Evolutionary conservation across 345 rosid genomes (phyloP).

Genomic region (Populus simonii): DNA sequence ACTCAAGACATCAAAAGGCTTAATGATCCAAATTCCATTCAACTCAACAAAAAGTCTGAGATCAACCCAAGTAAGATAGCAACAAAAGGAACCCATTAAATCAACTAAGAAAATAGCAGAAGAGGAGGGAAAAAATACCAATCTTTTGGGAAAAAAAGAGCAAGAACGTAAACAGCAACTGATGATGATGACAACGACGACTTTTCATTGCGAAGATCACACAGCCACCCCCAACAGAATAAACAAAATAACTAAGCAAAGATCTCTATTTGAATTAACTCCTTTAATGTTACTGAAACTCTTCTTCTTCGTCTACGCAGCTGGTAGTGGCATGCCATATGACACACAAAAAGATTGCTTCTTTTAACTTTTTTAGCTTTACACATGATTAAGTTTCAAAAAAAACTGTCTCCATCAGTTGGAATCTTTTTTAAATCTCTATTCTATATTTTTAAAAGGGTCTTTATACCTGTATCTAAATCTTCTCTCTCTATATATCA

Average conservation of each 20-base stretch:
- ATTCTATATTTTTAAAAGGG: background rate
- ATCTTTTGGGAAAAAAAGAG: conserved; percentile 36
- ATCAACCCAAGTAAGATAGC: conserved; percentile 17
- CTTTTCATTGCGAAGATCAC: conserved; percentile 40
- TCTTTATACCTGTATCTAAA: background rate
- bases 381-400: background rate
- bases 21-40: conserved; percentile 13
- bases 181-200: conserved; percentile 19
- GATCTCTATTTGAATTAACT: conserved; percentile 12
- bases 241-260: conserved; percentile 3
- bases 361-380: conserved; percentile 8
- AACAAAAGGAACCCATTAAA: conserved; percentile 3
- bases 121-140: conserved; percentile 43
- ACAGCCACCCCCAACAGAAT: conserved; percentile 10
- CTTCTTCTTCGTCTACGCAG: conserved; percentile 17
- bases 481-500: background rate
- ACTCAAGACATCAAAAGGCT: background rate
- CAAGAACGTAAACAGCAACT: conserved; percentile 31
- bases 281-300: conserved; percentile 18
- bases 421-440: background rate
- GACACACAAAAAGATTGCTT: conserved; percentile 28
- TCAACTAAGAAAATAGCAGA: background rate
- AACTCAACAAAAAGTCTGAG: conserved; percentile 1
- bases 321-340: conserved; percentile 26
- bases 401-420: conserved; percentile 5